Base-by-base conservation (phyloP, 202 grass and related monocot species). In the Tripidium arundinaceum region DNA sequence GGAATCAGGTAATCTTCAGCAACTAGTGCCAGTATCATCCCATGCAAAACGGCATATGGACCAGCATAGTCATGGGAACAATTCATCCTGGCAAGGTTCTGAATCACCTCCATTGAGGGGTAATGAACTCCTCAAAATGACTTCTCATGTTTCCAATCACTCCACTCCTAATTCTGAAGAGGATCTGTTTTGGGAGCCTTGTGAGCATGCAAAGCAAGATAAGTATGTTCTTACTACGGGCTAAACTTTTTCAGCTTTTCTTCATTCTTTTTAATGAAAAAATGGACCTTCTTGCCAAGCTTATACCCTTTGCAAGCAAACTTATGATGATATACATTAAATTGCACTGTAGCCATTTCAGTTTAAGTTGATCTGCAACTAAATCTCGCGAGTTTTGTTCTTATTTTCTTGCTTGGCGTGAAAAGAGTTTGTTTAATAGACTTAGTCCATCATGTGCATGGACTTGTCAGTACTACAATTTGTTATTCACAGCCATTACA, bases 151-250 rank as follows among this genome's bases (percentile, higher is more conserved):
- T 71, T 71, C 26, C 42, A 71, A 42, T 31, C 42, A 49, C 25
- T 49, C 25, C 41, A 29, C 43, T 11, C 28, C 16, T 49, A 49
- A 34, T 72, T 72, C 69, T 21, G 43, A 72, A 19, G 43, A 72
- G 8, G 25, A 50, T 50, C 26, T 49, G 16, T 71, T 71, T 50
- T 49, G 69, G 69, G 69, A 18, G 69, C 2, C 27, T 50, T 11
- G 14, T 72, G 69, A 72, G 42, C 69, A 34, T 72, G 69, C 45
- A 34, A 52, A 72, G 69, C 27, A 72, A 72, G 45, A 72, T 72
- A 72, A 52, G 69, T 50, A 72, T 52, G 69, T 72, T 72, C 16
- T 50, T 72, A 34, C 69, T 72, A n/a, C 0, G 2, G 4, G 12
- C 25, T 72, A 29, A 71, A 57, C 41, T n/a, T 52, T 34, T 1